Conservation (phyloP, 306 rosid genomes). For the Cucumis hystrix region DNA sequence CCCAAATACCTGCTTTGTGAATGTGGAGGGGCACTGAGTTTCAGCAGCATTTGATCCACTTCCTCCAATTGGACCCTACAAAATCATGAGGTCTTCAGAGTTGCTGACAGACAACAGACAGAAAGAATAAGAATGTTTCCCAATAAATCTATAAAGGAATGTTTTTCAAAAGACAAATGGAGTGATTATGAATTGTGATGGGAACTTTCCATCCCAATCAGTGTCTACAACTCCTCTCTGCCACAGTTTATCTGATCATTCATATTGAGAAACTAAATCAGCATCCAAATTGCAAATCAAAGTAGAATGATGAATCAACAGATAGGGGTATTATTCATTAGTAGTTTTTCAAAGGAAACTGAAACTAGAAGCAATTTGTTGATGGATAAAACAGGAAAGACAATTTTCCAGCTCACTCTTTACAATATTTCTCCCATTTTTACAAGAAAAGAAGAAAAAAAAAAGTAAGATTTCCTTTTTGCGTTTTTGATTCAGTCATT, state of each 20-base stretch:
- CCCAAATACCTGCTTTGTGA: not conserved
- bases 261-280: not conserved
- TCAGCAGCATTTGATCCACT: not conserved
- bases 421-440: not conserved
- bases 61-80: not conserved
- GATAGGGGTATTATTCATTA: not conserved
- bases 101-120: conserved; percentile 3
- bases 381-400: not conserved
- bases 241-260: not conserved
- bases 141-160: not conserved
- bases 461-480: not conserved
- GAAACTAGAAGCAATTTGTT: not conserved
- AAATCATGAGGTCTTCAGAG: not conserved
- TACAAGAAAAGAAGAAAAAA: not conserved
- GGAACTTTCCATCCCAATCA: not conserved
- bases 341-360: not conserved
- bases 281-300: not conserved
- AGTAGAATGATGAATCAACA: conserved; percentile 1
- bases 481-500: not conserved
- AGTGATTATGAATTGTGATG: not conserved
- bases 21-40: not conserved
- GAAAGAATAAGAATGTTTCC: conserved; percentile 6
- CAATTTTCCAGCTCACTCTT: not conserved
- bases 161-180: not conserved
- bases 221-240: not conserved